phyloP scores from a whole-genome alignment of 805 yeast species.

The Lachancea thermotolerans region DNA sequence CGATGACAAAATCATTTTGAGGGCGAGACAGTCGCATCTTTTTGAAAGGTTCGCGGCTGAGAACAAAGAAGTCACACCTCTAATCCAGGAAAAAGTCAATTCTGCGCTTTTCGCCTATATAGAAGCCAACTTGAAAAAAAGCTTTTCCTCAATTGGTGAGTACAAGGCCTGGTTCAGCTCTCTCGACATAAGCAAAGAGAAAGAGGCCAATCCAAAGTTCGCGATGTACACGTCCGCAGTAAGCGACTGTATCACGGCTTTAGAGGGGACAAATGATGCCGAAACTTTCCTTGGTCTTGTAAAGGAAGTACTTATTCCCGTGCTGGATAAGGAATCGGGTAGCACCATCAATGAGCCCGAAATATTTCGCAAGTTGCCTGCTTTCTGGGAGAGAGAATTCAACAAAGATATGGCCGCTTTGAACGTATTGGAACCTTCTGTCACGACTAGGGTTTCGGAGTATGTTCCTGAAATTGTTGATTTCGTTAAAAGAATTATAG shows the following conservation, averaged over 20 bases:
- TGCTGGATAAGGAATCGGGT: slow-evolving; percentile 67
- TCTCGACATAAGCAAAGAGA: slow-evolving; percentile 45
- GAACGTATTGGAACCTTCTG: slow-evolving; percentile 77
- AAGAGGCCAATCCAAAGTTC: slow-evolving; percentile 66
- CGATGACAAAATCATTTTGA: slow-evolving; percentile 91
- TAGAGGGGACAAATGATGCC: slow-evolving; percentile 25
- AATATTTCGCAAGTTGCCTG: slow-evolving; percentile 73
- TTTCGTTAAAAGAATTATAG: slow-evolving; percentile 68
- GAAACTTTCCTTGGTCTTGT: slow-evolving; percentile 40
- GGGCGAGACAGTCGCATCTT: slow-evolving; percentile 85
- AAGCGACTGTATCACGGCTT: slow-evolving; percentile 36
- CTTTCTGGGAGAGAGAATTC: slow-evolving; percentile 82
- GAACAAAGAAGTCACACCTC: slow-evolving; percentile 22
- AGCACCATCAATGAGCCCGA: slow-evolving; percentile 75
- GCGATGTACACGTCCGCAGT: slow-evolving; percentile 81
- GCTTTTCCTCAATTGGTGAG: slow-evolving; percentile 28
- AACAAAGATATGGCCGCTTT: slow-evolving; percentile 79
- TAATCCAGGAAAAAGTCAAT: slow-evolving; percentile 35
- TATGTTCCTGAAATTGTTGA: slow-evolving; percentile 86
- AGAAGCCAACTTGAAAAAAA: slow-evolving; percentile 46
- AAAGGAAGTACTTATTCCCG: slow-evolving; percentile 72
- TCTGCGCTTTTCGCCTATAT: slow-evolving; percentile 46
- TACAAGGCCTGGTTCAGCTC: slow-evolving; percentile 47
- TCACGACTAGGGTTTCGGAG: slow-evolving; percentile 92
- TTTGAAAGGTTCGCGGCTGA: slow-evolving; percentile 51